These are phyloP conservation scores for Sporisorium exsertum DNA, from an alignment of 1,284 basidiomycete species.

Conservation along the genomic window DNA sequence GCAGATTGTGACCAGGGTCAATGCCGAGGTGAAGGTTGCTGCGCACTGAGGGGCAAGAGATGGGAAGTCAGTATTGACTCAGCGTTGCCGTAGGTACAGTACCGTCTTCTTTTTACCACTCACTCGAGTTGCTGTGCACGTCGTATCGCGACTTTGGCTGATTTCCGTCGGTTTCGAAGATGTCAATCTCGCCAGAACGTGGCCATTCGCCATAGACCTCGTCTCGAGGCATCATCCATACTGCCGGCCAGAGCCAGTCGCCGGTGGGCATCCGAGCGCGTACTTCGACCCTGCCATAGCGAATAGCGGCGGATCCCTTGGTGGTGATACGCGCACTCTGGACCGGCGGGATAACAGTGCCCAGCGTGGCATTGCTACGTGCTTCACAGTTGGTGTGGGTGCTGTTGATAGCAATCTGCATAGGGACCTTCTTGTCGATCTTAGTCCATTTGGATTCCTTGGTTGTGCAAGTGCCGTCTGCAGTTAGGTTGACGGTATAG, in stretches of 20 bases:
- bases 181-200: conserved; percentile 80
- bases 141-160: not conserved
- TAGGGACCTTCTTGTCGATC: no score
- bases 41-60: conserved; percentile 68
- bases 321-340: not conserved
- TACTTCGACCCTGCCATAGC: conserved; percentile 85
- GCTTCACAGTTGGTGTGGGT: conserved; percentile 70
- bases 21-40: no score
- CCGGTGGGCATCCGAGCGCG: conserved; percentile 79
- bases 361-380: conserved; percentile 23
- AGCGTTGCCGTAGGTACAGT: no score
- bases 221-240: conserved; percentile 85
- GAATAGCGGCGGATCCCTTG: conserved; percentile 65
- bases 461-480: conserved; percentile 76
- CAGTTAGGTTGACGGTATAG: conserved; percentile 82
- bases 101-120: not conserved
- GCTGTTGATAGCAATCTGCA: conserved; percentile 72
- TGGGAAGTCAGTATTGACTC: conserved; percentile 70
- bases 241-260: conserved; percentile 82
- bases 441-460: not conserved
- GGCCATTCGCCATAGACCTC: conserved; percentile 84
- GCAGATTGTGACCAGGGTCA: no score
- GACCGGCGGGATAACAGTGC: not conserved
- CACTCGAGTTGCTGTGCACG: not conserved
- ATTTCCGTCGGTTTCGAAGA: conserved; percentile 76